Evolutionary conservation across 2,329 filamentous ascomycete genomes (phyloP), one percentile per base, ranked within the genome.

Genomic region (Truncatella angustata): DNA sequence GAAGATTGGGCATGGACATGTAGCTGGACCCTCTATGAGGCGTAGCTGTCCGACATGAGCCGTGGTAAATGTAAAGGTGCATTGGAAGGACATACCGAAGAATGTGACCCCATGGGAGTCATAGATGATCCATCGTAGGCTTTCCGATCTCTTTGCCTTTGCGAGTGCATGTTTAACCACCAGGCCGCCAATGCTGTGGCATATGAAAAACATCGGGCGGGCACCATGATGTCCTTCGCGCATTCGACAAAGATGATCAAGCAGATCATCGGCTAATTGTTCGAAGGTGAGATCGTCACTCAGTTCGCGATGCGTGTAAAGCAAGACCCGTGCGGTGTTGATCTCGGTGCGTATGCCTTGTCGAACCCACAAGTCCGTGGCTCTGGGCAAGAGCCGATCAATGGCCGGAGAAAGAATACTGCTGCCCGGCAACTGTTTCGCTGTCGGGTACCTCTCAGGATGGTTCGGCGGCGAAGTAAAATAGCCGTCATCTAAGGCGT

Each of bases 1-100:
- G 73, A n/a, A 85, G 73, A 39, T 77, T 76, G 0, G 72, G 72
- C 70, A 82, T 82, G 2, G 81, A 82, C 56, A 86, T 73, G 60
- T 85, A 85, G 39, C 78, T 85, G 0, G 82, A 85, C 3, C 83
- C 83, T 16, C 81, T 80, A 58, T 86, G 83, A 0, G 83, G 83
- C 1, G 82, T 82, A 16, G 74, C 79, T 81, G 50, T 2, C 44
- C 6, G 30, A 14, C 45, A 63, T 52, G 64, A 56, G 6, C 12
- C 16, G 23, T 40, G n/a, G n/a, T 5, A 4, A 21, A 1, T 12
- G 28, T 5, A 4, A 11, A 7, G 16, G 11, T 43, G 37, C 21
- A 24, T 28, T 7, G 2, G 26, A 14, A 20, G 5, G 1, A 55
- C 73, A 69, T 56, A 82, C 81, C 75, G 61, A 84, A 80, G 56